Base-by-base conservation (phyloP, 2,329 filamentous ascomycete species). In the Eutypella sp. region DNA sequence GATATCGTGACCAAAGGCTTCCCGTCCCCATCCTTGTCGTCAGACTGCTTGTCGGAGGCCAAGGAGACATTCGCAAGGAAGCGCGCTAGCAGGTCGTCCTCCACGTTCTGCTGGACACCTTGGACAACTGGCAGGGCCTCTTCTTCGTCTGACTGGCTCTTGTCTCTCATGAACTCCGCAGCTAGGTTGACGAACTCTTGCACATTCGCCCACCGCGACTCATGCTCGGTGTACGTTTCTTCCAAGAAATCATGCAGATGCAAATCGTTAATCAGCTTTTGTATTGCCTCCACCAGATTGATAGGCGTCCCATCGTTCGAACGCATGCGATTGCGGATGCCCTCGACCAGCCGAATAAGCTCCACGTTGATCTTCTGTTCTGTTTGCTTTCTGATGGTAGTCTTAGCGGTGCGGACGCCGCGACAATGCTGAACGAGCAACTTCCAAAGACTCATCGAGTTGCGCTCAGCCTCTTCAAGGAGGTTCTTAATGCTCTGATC, bases 61-160 rank as follows among this genome's bases (percentile, higher is more conserved):
- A 99, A 70, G 1, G 89, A 83, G 10, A 96, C 84, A 56, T 96
- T 96, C 10, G 89, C 84, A n/a, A 99, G 73, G 56, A 97, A 97
- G 10, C 79, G 80, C 3, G 86, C 82, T 1, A 96, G 73, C 4
- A 75, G 58, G 44, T 75, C 74, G 1, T 81, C 73, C 46, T 89
- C 86, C 47, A 81, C 78, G 1, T 73, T 68, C 48, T 95, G 89
- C 41, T 84, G 74, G 3, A 90, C 55, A 1, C 83, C 84, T 13
- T 92, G 85, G 13, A 96, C 79, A 22, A 78, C 71, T 0, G 90
- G 81, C 3, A 85, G 72, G 5, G 66, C 60, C 18, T 84, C 80
- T 25, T 83, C 75, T 3, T 78, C n/a, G n/a, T n/a, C 73, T 3
- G 61, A 52, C 13, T 67, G 60, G 10, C 58, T 68, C 49, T 64